phyloP scores from a whole-genome alignment of 345 rosid genomes.

The Eucalyptus leucophloia region DNA sequence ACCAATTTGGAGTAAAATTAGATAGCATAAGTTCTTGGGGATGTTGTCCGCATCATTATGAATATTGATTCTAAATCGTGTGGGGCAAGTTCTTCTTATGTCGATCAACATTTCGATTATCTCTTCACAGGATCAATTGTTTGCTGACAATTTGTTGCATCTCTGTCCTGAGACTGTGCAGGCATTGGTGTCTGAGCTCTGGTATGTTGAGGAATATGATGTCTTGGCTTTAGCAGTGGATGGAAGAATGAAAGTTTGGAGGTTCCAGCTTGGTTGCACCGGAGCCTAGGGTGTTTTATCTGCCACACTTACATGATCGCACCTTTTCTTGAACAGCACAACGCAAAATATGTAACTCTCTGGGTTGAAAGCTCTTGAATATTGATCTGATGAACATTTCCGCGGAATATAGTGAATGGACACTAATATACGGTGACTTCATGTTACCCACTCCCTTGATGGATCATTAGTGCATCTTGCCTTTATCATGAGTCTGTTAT shows the following conservation, averaged over 20 bases:
- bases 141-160: neutral
- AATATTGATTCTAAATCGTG: neutral
- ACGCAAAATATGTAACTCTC: neutral
- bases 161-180: neutral
- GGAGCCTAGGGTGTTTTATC: neutral
- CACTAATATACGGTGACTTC: neutral
- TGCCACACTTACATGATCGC: neutral
- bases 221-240: conserved; percentile 66
- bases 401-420: neutral
- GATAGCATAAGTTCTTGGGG: neutral
- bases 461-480: neutral
- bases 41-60: neutral
- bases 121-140: neutral
- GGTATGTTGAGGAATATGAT: conserved; percentile 73
- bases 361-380: neutral
- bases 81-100: neutral
- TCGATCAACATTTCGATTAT: neutral
- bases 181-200: conserved; percentile 68
- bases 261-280: conserved; percentile 36
- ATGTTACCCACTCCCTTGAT: neutral
- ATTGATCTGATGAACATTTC: neutral
- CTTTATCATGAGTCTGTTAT: neutral
- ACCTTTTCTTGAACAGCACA: neutral
- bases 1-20: neutral
- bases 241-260: conserved; percentile 57